Conservation (phyloP, 2,329 filamentous ascomycete species). For the Madurella fahalii region DNA sequence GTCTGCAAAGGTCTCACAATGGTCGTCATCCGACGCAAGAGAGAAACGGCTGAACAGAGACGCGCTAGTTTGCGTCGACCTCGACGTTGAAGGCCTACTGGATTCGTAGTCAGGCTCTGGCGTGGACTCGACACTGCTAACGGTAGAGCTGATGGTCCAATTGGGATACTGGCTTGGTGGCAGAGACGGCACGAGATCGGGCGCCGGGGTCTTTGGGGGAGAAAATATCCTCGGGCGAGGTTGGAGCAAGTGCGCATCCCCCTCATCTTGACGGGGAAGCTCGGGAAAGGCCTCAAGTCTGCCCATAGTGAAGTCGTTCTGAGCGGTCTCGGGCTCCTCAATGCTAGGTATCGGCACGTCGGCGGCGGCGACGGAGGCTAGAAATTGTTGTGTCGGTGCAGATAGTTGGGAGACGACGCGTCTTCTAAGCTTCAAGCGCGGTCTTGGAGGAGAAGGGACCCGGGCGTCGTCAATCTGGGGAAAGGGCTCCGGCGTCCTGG, state of each 20-base stretch:
- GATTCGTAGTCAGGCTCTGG: conserved; percentile 52
- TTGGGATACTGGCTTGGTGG: conserved; percentile 50
- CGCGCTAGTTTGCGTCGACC: conserved; percentile 55
- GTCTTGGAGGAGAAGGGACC: conserved; percentile 48
- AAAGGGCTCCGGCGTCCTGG: conserved; percentile 52
- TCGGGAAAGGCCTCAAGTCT: conserved; percentile 28
- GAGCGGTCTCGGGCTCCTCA: conserved; percentile 47
- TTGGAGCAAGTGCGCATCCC: conserved; percentile 26
- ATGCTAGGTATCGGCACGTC: conserved; percentile 63
- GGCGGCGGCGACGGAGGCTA: conserved; percentile 62
- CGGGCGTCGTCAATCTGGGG: conserved; percentile 34
- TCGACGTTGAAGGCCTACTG: conserved; percentile 56
- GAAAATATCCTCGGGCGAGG: conserved; percentile 44
- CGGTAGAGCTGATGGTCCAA: conserved; percentile 55
- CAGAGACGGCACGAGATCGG: conserved; percentile 41
- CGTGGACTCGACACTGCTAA: conserved; percentile 54
- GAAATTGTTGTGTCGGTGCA: conserved; percentile 61
- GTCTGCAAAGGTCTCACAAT: conserved; percentile 48
- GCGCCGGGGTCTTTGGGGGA: conserved; percentile 57
- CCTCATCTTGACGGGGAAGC: conserved; percentile 26
- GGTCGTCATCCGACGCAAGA: conserved; percentile 52
- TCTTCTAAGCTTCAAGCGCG: conserved; percentile 52
- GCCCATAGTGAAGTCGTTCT: conserved; percentile 42
- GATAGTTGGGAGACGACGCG: conserved; percentile 50
- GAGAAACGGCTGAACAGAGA: conserved; percentile 57